Evolutionary conservation across 148 eudicot species (phyloP).

Genomic region (Fagopyrum esculentum): DNA sequence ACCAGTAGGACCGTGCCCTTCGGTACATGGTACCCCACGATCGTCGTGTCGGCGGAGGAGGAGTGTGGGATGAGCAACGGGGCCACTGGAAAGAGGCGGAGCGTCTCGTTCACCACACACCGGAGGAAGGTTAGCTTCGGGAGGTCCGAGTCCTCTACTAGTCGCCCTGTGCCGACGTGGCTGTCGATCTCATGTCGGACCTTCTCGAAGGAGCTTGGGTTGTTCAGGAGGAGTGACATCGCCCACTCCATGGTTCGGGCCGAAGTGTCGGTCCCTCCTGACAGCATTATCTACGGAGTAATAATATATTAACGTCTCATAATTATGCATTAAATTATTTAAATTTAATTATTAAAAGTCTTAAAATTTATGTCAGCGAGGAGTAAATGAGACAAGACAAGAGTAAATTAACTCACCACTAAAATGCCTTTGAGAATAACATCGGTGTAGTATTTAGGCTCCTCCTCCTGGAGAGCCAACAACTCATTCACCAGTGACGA

Average conservation of each 20-base stretch:
- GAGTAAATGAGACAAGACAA: too few species aligned
- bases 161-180: not conserved
- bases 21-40: slow-evolving; percentile 1
- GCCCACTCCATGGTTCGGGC: slow-evolving; percentile 14
- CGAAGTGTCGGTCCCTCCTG: slow-evolving; percentile 14
- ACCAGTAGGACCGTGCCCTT: not conserved
- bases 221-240: slow-evolving; percentile 16
- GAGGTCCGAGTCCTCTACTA: slow-evolving; percentile 11
- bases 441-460: slow-evolving; percentile 23
- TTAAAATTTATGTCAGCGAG: too few species aligned
- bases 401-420: slow-evolving; percentile 15
- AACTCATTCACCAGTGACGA: slow-evolving; percentile 26
- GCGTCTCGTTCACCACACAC: slow-evolving; percentile 14
- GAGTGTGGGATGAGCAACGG: slow-evolving; percentile 14
- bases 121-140: not conserved
- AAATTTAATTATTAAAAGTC: too few species aligned
- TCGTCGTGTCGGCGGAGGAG: slow-evolving; percentile 12
- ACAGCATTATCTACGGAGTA: slow-evolving; percentile 8
- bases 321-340: too few species aligned
- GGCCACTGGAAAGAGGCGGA: slow-evolving; percentile 18
- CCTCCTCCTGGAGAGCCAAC: slow-evolving; percentile 22
- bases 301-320: too few species aligned
- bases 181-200: slow-evolving; percentile 1
- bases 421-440: slow-evolving; percentile 25
- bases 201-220: not conserved